These are phyloP conservation scores for Pseudovirgaria hyperparasitica DNA, from an alignment of 2,329 filamentous ascomycete genomes.

Conservation along the genomic window DNA sequence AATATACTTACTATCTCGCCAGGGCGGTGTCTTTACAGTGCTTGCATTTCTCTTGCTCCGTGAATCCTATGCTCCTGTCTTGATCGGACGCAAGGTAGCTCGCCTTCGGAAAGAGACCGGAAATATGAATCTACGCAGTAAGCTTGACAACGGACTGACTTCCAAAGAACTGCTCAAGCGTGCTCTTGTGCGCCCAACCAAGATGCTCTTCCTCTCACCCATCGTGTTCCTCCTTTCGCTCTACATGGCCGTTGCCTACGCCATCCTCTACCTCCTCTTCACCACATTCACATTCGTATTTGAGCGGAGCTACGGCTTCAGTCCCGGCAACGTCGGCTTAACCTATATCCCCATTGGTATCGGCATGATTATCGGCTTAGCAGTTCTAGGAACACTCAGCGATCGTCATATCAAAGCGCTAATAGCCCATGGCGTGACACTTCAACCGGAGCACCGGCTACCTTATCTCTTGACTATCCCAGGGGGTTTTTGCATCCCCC, in stretches of 20 bases:
- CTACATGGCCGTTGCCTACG: slow-evolving; percentile 31
- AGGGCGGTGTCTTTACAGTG: slow-evolving; percentile 24
- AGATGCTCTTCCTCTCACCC: slow-evolving; percentile 41
- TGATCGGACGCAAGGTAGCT: slow-evolving; percentile 53
- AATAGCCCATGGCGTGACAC: slow-evolving; percentile 14
- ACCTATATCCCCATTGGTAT: slow-evolving; percentile 22
- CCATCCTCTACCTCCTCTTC: slow-evolving; percentile 20
- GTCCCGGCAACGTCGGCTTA: slow-evolving; percentile 12
- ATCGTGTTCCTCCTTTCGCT: slow-evolving; percentile 34
- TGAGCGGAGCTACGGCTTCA: slow-evolving; percentile 10
- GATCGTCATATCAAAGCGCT: slow-evolving; percentile 26
- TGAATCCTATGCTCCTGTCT: slow-evolving; percentile 65
- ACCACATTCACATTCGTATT: slow-evolving; percentile 16
- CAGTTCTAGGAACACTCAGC: slow-evolving; percentile 19
- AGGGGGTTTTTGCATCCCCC: slow-evolving; percentile 11
- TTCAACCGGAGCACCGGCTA: slow-evolving; percentile 31
- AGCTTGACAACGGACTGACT: slow-evolving; percentile 20
- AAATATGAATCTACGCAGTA: slow-evolving; percentile 20
- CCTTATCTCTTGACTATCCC: slow-evolving; percentile 17
- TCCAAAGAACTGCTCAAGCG: slow-evolving; percentile 22
- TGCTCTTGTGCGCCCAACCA: slow-evolving; percentile 37
- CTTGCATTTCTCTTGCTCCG: slow-evolving; percentile 30
- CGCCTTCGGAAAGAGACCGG: slow-evolving; percentile 31
- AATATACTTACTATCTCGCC: slow-evolving; percentile 5
- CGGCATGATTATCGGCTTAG: slow-evolving; percentile 29